Percentiles rank a stretch among this genome's conserved stretches.
Conservation (phyloP, 805 yeast genomes). For the Nakazawaea ambrosiae region DNA sequence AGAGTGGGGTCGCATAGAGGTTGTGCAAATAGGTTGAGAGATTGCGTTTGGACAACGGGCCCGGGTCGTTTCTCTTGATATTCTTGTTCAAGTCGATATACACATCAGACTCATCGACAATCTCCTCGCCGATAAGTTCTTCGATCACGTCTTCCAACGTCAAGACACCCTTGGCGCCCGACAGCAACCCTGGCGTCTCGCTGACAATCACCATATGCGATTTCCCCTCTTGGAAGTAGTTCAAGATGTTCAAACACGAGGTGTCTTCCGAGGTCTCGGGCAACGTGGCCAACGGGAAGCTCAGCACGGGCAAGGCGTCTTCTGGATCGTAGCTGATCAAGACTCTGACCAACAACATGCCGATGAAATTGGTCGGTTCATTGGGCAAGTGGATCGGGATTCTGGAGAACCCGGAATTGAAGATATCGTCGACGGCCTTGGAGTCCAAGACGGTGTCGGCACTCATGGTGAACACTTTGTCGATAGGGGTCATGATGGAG, state of each 20-base stretch:
- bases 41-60: slow-evolving; percentile 65
- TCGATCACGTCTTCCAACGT: slow-evolving; percentile 98
- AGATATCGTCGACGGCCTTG: slow-evolving; percentile 76
- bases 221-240: slow-evolving; percentile 96
- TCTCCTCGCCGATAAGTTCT: slow-evolving; percentile 95
- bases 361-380: slow-evolving; percentile 86
- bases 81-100: slow-evolving; percentile 85
- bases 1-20: slow-evolving; percentile 33
- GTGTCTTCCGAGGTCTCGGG: slow-evolving; percentile 93
- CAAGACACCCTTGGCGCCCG: slow-evolving; percentile 84
- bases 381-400: slow-evolving; percentile 89
- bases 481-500: slow-evolving; percentile 90
- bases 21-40: slow-evolving; percentile 63
- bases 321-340: slow-evolving; percentile 95
- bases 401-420: slow-evolving; percentile 90
- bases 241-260: slow-evolving; percentile 86
- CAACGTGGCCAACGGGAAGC: slow-evolving; percentile 90
- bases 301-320: slow-evolving; percentile 85
- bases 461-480: slow-evolving; percentile 81
- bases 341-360: slow-evolving; percentile 90
- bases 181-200: slow-evolving; percentile 69
- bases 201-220: slow-evolving; percentile 95
- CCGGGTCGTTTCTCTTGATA: slow-evolving; percentile 71
- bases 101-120: slow-evolving; percentile 93
- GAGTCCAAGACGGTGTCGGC: slow-evolving; percentile 82